These are phyloP conservation scores for Diaporthe vaccinii DNA, from an alignment of 2,329 filamentous ascomycete genomes.

Conservation along the genomic window DNA sequence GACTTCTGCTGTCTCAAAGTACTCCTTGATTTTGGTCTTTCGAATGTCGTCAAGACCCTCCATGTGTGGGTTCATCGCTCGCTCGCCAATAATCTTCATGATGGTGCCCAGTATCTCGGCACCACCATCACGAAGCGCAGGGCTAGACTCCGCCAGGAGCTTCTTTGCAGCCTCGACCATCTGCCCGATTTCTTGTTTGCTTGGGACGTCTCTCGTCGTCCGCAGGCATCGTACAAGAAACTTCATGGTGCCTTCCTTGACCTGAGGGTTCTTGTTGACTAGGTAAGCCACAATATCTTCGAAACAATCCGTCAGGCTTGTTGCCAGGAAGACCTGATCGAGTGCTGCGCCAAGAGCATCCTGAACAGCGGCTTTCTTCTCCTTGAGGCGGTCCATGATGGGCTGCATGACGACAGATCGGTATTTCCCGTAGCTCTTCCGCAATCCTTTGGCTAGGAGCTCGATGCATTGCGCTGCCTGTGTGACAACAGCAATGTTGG, in stretches of 20 bases:
- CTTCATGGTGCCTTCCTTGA: slow-evolving; percentile 94
- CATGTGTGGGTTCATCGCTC: slow-evolving; percentile 92
- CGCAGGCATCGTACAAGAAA: slow-evolving; percentile 92
- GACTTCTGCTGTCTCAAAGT: slow-evolving; percentile 83
- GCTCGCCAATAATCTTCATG: slow-evolving; percentile 99
- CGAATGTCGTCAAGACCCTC: slow-evolving; percentile 96
- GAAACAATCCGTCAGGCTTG: slow-evolving; percentile 85
- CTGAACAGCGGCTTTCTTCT: slow-evolving; percentile 92
- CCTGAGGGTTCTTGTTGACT: slow-evolving; percentile 95
- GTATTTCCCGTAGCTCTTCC: slow-evolving; percentile 84
- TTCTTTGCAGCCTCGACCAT: slow-evolving; percentile 94
- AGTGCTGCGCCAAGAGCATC: slow-evolving; percentile 90
- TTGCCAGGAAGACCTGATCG: slow-evolving; percentile 76
- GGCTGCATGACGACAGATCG: slow-evolving; percentile 84
- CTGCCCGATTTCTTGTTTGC: slow-evolving; percentile 83
- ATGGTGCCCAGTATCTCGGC: slow-evolving; percentile 93
- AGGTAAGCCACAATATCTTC: slow-evolving; percentile 90
- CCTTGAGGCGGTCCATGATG: slow-evolving; percentile 95
- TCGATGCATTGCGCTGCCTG: slow-evolving; percentile 95
- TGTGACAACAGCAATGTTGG: slow-evolving; percentile 94
- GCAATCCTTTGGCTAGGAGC: slow-evolving; percentile 86
- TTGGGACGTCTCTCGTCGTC: slow-evolving; percentile 85
- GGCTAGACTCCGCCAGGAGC: slow-evolving; percentile 88
- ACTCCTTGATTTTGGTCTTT: slow-evolving; percentile 96
- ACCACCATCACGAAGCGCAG: slow-evolving; percentile 86